Conservation (phyloP, 1,284 basidiomycete genomes). For the Pisolithus thermaeus region DNA sequence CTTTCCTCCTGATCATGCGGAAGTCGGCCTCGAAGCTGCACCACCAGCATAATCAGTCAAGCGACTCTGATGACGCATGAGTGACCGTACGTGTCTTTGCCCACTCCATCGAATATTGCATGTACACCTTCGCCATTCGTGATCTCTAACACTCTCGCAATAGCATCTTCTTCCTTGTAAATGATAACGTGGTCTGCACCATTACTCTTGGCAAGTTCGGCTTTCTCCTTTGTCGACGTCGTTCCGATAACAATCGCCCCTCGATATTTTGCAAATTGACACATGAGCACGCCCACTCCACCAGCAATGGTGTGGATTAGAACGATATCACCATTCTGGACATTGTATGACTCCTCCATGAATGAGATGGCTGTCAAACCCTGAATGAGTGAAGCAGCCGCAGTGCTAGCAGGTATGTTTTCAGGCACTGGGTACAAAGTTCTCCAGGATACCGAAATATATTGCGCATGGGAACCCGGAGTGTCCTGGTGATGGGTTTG, state of each 20-base stretch:
- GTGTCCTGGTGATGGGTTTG: conserved; percentile 36
- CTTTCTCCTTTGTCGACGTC: conserved; percentile 84
- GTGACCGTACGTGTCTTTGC: conserved; percentile 69
- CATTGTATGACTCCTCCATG: conserved; percentile 77
- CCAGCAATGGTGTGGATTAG: conserved; percentile 91
- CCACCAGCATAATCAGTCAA: not conserved
- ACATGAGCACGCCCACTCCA: conserved; percentile 57
- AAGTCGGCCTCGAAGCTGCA: conserved; percentile 79
- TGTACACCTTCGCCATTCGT: conserved; percentile 83
- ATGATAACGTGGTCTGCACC: conserved; percentile 88
- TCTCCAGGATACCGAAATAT: conserved; percentile 63
- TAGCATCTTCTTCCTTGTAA: conserved; percentile 69
- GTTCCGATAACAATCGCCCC: conserved; percentile 94
- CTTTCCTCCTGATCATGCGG: conserved; percentile 73
- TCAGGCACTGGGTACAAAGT: conserved; percentile 57
- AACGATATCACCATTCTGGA: conserved; percentile 70
- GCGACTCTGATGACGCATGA: not conserved
- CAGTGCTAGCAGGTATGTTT: conserved; percentile 57
- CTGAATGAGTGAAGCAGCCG: conserved; percentile 68
- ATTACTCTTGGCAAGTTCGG: conserved; percentile 70
- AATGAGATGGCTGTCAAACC: conserved; percentile 80
- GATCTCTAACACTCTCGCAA: conserved; percentile 68
- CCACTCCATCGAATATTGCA: conserved; percentile 91
- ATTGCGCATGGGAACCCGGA: conserved; percentile 68
- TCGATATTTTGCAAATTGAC: conserved; percentile 57